A percentile compares a stretch with the other conserved stretches of the same genome.
These are phyloP conservation scores for Suillus subalutaceus DNA, from an alignment of 768 basidiomycete genomes.

Conservation along the genomic window DNA sequence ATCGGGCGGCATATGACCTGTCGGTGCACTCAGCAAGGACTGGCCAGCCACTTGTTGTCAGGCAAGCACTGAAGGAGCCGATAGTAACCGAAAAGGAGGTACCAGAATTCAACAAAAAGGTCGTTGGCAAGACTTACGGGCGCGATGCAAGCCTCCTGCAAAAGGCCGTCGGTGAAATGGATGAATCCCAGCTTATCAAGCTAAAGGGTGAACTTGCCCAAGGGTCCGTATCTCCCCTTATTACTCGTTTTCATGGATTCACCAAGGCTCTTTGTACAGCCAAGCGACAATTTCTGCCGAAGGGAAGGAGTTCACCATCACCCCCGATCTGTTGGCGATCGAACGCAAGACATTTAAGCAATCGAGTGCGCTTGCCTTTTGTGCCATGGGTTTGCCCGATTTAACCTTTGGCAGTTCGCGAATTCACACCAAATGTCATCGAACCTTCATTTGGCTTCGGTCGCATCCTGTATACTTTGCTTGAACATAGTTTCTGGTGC, in stretches of 20 bases:
- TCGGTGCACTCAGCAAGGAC: slow-evolving; percentile 87
- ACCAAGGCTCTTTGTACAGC: slow-evolving; percentile 36
- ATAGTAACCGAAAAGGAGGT: slow-evolving; percentile 80
- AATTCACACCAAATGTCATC: slow-evolving; percentile 97
- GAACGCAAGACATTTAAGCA: slow-evolving; percentile 87
- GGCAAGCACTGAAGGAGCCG: slow-evolving; percentile 85
- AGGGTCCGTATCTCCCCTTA: slow-evolving; percentile 49
- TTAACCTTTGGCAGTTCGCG: slow-evolving; percentile 66
- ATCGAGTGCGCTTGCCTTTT: slow-evolving; percentile 55
- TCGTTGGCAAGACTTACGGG: slow-evolving; percentile 86
- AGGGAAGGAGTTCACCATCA: slow-evolving; percentile 70
- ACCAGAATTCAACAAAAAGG: slow-evolving; percentile 84
- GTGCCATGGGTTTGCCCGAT: slow-evolving; percentile 15
- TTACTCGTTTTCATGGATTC: neutral
- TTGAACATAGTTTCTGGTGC: slow-evolving; percentile 96
- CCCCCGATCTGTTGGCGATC: slow-evolving; percentile 74
- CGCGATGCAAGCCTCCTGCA: slow-evolving; percentile 73
- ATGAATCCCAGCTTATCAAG: slow-evolving; percentile 62
- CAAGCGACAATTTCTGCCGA: slow-evolving; percentile 59
- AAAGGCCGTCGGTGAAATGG: slow-evolving; percentile 65
- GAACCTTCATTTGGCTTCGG: slow-evolving; percentile 98
- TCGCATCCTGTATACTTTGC: slow-evolving; percentile 89
- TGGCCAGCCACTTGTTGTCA: slow-evolving; percentile 82
- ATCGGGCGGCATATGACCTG: slow-evolving; percentile 96
- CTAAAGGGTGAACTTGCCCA: slow-evolving; percentile 73